phyloP scores from a whole-genome alignment of 768 basidiomycete genomes.

The Phallus indusiatus region DNA sequence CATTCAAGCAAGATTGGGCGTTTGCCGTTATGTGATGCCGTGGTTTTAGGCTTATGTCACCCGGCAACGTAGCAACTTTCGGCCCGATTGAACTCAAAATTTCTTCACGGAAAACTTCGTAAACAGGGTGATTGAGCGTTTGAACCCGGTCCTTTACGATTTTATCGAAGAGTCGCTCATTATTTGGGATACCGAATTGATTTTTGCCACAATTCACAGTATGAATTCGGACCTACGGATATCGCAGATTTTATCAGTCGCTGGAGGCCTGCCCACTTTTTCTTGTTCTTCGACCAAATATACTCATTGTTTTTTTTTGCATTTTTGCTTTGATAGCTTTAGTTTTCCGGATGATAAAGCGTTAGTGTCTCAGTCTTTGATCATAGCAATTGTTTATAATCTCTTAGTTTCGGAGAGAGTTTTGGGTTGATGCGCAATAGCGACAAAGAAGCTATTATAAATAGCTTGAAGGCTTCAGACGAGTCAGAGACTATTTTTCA shows the following conservation, averaged over 20 bases:
- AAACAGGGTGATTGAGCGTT: not conserved
- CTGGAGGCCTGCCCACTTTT: not conserved
- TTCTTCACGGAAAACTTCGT: not conserved
- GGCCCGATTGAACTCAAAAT: too few species aligned
- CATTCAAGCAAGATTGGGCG: too few species aligned
- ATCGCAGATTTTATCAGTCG: not conserved
- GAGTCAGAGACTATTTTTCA: too few species aligned
- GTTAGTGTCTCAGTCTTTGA: slow-evolving; percentile 16
- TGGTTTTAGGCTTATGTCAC: too few species aligned
- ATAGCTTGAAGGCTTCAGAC: slow-evolving; percentile 29
- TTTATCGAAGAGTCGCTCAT: too few species aligned
- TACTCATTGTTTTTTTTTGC: too few species aligned
- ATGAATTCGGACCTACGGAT: too few species aligned
- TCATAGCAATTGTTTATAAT: not conserved
- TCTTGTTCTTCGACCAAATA: not conserved
- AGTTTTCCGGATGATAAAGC: slow-evolving; percentile 32
- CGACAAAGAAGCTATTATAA: slow-evolving; percentile 36
- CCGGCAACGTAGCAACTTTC: too few species aligned
- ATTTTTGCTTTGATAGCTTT: slow-evolving; percentile 19
- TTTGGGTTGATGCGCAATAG: slow-evolving; percentile 28
- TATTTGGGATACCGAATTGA: too few species aligned
- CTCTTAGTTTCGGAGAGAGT: slow-evolving; percentile 27
- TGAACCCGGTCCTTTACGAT: too few species aligned
- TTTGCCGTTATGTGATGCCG: too few species aligned
- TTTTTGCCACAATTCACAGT: too few species aligned